A percentile compares a stretch with the other conserved stretches of the same genome.
phyloP scores from a whole-genome alignment of 495 filamentous ascomycete genomes.

The Aspergillus carlsbadensis region DNA sequence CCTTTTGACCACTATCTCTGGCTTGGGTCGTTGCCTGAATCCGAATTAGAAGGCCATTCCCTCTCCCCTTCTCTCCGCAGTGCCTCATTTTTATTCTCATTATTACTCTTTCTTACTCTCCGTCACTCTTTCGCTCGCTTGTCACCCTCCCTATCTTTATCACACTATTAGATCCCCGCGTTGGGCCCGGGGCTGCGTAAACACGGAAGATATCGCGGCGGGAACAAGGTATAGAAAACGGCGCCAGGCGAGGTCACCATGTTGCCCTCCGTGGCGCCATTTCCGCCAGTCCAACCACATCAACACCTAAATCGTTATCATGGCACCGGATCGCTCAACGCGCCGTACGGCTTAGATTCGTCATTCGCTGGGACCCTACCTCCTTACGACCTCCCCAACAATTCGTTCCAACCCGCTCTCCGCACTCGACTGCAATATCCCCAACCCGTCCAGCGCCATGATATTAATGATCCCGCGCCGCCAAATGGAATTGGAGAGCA shows the following conservation, averaged over 20 bases:
- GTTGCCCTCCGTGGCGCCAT: constrained; percentile 47
- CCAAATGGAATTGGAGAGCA: constrained; percentile 57
- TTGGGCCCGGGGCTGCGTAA: neutral
- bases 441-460: constrained; percentile 43
- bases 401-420: constrained; percentile 27
- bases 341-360: constrained; percentile 34
- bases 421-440: constrained; percentile 42
- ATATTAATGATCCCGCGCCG: constrained; percentile 25
- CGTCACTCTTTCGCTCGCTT: constrained; percentile 9
- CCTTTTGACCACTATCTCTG: constrained; percentile 21
- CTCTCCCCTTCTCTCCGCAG: neutral
- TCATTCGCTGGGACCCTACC: constrained; percentile 21
- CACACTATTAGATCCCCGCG: constrained; percentile 2
- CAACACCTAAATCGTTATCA: constrained; percentile 40
- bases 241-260: constrained; percentile 29
- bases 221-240: constrained; percentile 3
- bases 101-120: neutral
- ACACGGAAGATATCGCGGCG: neutral
- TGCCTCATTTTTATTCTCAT: neutral
- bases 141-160: neutral
- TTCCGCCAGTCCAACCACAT: constrained; percentile 47
- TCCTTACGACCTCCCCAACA: constrained; percentile 28
- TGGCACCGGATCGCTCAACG: constrained; percentile 27
- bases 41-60: neutral
- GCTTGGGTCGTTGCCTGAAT: constrained; percentile 17